Base-by-base conservation (phyloP, 1,284 basidiomycete species). In the Grifola frondosa region DNA sequence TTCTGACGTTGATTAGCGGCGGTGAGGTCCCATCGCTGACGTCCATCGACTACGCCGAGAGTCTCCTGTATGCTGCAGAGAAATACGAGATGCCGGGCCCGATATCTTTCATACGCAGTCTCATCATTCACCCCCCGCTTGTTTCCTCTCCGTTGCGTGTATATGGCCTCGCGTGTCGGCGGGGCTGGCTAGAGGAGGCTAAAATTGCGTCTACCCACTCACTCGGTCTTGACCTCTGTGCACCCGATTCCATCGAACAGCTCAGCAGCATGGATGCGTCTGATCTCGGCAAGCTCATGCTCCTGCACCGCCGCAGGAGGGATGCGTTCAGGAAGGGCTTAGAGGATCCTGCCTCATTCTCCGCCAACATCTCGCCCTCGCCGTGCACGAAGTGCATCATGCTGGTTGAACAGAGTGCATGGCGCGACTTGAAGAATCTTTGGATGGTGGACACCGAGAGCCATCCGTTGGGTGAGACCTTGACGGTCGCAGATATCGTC, bases 141-240 rank as follows among this genome's bases (percentile, higher is more conserved):
- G 26, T 33, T n/a, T 8, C 39, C 5, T 33, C 30, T n/a, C 42
- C 34, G 6, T 20, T 44, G 7, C 30, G 39, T 6, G 30, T 41
- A 21, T 41, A 41, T 23, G 20, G 20, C n/a, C 16, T 41, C n/a
- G 30, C 39, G 5, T 33, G 30, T 20, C 6, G 19, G 6, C 10
- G 6, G 6, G 38, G 38, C 16, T 41, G 39, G 39, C 12, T 32
- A 11, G 30, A 23, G 13, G 39, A 41, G 19, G 30, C 26, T 6
- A 30, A 31, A 16, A 16, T 33, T 13, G 29, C 39, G n/a, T 41
- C 39, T 15, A 11, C 39, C 10, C 30, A 34, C 24, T 33, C 39
- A 5, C 29, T 41, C 30, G 23, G 16, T 15, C 12, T 41, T 16
- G 30, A 41, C 24, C 19, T 41, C 6, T 22, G 29, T 15, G 22